A percentile compares a stretch with the other conserved stretches of the same genome.
Conservation (phyloP, 1,284 basidiomycete genomes). For the Albatrellus sp. region DNA sequence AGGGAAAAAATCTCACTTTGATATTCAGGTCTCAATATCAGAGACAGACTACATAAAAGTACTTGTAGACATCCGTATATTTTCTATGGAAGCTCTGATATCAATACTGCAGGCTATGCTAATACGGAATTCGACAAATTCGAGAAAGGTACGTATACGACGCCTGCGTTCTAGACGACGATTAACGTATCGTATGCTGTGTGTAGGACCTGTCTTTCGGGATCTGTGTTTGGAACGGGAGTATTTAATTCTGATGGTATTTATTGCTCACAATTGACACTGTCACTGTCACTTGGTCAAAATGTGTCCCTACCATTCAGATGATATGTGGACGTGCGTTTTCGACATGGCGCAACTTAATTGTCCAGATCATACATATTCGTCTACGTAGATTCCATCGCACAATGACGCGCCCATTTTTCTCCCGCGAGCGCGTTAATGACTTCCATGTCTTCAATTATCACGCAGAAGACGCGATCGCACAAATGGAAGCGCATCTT, state of each 20-base stretch:
- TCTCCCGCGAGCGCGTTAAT: slow-evolving; percentile 37
- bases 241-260: slow-evolving; percentile 53
- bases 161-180: not conserved
- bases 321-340: not conserved
- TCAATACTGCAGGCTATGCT: not conserved
- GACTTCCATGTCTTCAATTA: slow-evolving; percentile 43
- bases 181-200: not conserved
- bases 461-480: slow-evolving; percentile 29
- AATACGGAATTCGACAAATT: slow-evolving; percentile 1
- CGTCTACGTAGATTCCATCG: slow-evolving; percentile 33
- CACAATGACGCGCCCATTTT: slow-evolving; percentile 45
- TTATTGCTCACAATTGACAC: not conserved
- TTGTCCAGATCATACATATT: too few species aligned
- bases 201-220: not conserved
- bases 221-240: slow-evolving; percentile 34
- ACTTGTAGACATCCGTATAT: too few species aligned
- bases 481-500: slow-evolving; percentile 27
- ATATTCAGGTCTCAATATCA: not conserved
- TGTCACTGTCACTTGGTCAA: slow-evolving; percentile 5
- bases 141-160: slow-evolving; percentile 1
- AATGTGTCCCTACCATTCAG: not conserved
- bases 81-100: too few species aligned
- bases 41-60: not conserved
- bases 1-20: too few species aligned
- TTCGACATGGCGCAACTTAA: too few species aligned